phyloP scores from a whole-genome alignment of 768 basidiomycete species.

The Lactifluus hygrophoroides region DNA sequence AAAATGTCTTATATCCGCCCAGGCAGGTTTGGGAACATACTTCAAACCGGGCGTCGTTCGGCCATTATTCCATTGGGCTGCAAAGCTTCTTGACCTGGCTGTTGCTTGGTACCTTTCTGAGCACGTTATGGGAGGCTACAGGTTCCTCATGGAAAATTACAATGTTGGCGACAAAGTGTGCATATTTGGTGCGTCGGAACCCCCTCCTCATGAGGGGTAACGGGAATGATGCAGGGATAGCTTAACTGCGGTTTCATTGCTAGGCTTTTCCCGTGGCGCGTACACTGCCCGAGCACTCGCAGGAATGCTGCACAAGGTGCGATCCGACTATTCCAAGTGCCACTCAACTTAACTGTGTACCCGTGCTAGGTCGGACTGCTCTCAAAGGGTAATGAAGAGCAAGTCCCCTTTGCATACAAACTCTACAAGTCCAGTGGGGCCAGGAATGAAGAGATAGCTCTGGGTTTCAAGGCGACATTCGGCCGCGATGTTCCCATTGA shows the following conservation, averaged over 20 bases:
- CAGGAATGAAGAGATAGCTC: slow-evolving; percentile 38
- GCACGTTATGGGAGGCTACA: slow-evolving; percentile 70
- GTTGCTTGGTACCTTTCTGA: slow-evolving; percentile 68
- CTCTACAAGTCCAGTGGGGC: slow-evolving; percentile 63
- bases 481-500: slow-evolving; percentile 61
- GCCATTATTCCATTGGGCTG: slow-evolving; percentile 49
- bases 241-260: slow-evolving; percentile 18
- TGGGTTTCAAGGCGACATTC: slow-evolving; percentile 67
- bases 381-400: slow-evolving; percentile 55
- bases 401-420: slow-evolving; percentile 67
- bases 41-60: slow-evolving; percentile 54
- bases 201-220: neutral
- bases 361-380: slow-evolving; percentile 56
- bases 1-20: slow-evolving; percentile 31
- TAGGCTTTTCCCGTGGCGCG: slow-evolving; percentile 71
- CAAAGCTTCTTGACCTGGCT: slow-evolving; percentile 55
- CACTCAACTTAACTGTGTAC: neutral
- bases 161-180: slow-evolving; percentile 64
- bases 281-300: slow-evolving; percentile 68
- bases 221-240: slow-evolving; percentile 29
- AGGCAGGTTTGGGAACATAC: slow-evolving; percentile 40
- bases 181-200: slow-evolving; percentile 45
- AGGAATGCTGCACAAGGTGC: slow-evolving; percentile 56
- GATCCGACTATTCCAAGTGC: slow-evolving; percentile 26
- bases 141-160: slow-evolving; percentile 73